Percentiles rank a stretch among this genome's conserved stretches.
phyloP scores from a whole-genome alignment of 73 alveolate species.

The Diophrys sp. region DNA sequence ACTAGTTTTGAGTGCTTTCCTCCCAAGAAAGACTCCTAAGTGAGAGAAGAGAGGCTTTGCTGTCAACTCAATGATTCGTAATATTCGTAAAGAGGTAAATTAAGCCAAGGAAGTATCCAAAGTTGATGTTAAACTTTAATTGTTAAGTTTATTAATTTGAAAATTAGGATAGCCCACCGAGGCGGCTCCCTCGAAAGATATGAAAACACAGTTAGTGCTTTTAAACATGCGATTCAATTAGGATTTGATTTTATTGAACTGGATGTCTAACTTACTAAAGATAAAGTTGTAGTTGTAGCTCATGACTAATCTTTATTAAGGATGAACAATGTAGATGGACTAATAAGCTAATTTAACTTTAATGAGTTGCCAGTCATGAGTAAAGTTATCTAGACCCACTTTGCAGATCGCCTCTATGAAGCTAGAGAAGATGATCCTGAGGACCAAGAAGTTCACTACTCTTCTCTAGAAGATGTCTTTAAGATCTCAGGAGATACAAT shows the following conservation, averaged over 20 bases:
- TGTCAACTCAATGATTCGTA: too few relatives aligned
- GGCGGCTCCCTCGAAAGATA: not conserved
- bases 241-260: slow-evolving; percentile 15
- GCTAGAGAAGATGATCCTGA: slow-evolving; percentile 8
- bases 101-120: too few relatives aligned
- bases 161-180: too few relatives aligned
- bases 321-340: not conserved
- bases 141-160: too few relatives aligned
- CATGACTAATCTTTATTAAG: slow-evolving; percentile 11
- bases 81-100: too few relatives aligned
- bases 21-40: too few relatives aligned
- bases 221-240: slow-evolving; percentile 10
- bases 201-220: slow-evolving; percentile 21
- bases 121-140: too few relatives aligned
- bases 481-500: not conserved
- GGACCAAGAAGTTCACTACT: slow-evolving; percentile 3
- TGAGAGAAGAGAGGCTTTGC: too few relatives aligned
- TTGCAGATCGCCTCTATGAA: slow-evolving; percentile 6
- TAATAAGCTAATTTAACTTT: not conserved
- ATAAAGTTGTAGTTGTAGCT: slow-evolving; percentile 1
- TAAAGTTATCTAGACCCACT: not conserved
- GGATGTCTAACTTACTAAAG: slow-evolving; percentile 18
- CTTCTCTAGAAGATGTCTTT: slow-evolving; percentile 13
- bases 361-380: slow-evolving; percentile 7
- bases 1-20: too few relatives aligned